Percentiles rank a stretch among this genome's conserved stretches.
Conservation (phyloP, 2,329 filamentous ascomycete species). For the Ophiosphaerella narmari region DNA sequence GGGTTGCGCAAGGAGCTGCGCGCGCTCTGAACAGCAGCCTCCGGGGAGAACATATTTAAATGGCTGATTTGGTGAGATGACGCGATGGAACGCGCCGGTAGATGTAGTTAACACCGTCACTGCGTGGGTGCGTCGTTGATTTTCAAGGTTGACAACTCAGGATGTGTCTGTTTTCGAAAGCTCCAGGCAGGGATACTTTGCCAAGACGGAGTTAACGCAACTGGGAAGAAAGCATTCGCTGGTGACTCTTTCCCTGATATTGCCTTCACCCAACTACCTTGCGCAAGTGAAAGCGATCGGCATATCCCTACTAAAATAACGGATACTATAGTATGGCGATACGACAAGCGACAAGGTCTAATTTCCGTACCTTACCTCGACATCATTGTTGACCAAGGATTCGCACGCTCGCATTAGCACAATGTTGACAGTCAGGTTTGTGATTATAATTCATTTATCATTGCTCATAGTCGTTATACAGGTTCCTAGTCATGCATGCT, state of each 20-base stretch:
- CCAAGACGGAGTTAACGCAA: conserved; percentile 16
- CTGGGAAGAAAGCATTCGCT: not conserved
- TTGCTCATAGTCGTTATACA: conserved; percentile 24
- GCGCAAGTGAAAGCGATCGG: not conserved
- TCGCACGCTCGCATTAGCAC: too few relatives aligned
- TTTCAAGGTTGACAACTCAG: conserved; percentile 21
- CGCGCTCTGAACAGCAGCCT: conserved; percentile 41
- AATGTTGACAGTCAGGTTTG: too few relatives aligned
- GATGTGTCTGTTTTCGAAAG: conserved; percentile 19
- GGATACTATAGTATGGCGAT: not conserved
- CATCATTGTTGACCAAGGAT: too few relatives aligned
- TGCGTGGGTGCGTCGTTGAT: conserved; percentile 9
- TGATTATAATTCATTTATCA: conserved; percentile 5
- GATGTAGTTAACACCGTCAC: conserved; percentile 22
- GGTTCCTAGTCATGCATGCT: conserved; percentile 16
- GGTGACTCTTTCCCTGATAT: not conserved
- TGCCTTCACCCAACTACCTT: not conserved
- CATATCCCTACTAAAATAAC: too few relatives aligned
- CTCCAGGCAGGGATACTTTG: conserved; percentile 19
- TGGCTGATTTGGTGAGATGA: conserved; percentile 12
- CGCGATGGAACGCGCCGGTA: conserved; percentile 39
- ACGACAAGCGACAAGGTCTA: not conserved
- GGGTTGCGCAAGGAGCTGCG: conserved; percentile 51
- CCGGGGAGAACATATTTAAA: conserved; percentile 46
- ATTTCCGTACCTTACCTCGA: not conserved